These are phyloP conservation scores for Xylaria bambusicola DNA, from an alignment of 495 filamentous ascomycete genomes.

Conservation along the genomic window DNA sequence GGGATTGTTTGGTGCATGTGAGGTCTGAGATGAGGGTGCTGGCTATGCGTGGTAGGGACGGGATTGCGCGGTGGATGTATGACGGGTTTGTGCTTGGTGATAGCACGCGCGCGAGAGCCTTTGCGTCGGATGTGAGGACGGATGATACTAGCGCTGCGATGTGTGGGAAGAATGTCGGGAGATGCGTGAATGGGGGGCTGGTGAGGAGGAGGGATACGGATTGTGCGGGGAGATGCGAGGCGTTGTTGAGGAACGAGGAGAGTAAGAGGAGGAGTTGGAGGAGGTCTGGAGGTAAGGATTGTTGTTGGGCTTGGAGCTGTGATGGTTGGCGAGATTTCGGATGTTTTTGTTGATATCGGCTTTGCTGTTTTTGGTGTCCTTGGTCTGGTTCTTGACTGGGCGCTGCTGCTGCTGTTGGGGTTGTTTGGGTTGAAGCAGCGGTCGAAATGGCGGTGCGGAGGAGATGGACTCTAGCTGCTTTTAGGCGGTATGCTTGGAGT, in stretches of 20 bases:
- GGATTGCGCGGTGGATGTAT: slow-evolving; percentile 51
- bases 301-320: slow-evolving; percentile 21
- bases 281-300: slow-evolving; percentile 33
- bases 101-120: slow-evolving; percentile 45
- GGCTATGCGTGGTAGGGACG: slow-evolving; percentile 36
- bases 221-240: slow-evolving; percentile 22
- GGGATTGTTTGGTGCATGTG: slow-evolving; percentile 21
- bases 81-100: slow-evolving; percentile 55
- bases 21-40: slow-evolving; percentile 28
- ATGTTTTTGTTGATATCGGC: slow-evolving; percentile 34
- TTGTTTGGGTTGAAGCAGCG: slow-evolving; percentile 5
- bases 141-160: slow-evolving; percentile 43
- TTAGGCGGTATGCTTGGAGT: slow-evolving; percentile 42
- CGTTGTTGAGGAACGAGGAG: slow-evolving; percentile 38
- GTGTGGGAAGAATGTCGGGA: slow-evolving; percentile 42
- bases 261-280: slow-evolving; percentile 48
- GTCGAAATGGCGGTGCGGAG: slow-evolving; percentile 42
- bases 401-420: no score
- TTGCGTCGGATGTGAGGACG: slow-evolving; percentile 40
- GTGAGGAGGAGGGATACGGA: slow-evolving; percentile 39
- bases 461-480: slow-evolving; percentile 42
- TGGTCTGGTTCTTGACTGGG: neutral
- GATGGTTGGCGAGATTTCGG: slow-evolving; percentile 19
- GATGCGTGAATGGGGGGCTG: slow-evolving; percentile 42
- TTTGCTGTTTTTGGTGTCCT: slow-evolving; percentile 30